phyloP scores from a whole-genome alignment of 495 filamentous ascomycete species.

The Apodospora peruviana region DNA sequence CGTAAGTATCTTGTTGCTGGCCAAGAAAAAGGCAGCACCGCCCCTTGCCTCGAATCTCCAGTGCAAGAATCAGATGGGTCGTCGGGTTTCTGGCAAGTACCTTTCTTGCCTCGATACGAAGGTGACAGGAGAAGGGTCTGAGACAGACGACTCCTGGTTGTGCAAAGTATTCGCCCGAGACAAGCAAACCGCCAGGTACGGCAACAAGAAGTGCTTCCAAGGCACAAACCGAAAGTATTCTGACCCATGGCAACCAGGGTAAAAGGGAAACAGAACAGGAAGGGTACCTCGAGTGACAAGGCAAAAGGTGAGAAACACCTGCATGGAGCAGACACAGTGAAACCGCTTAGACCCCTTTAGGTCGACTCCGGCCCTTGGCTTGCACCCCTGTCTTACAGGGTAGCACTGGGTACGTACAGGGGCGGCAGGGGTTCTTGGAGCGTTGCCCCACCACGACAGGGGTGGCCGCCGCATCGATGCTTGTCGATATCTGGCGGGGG shows the following conservation, averaged over 20 bases:
- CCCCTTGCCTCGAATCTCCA: constrained; percentile 7
- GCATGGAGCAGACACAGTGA: constrained; percentile 23
- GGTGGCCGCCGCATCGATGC: constrained; percentile 16
- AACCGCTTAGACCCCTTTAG: constrained; percentile 28
- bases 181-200: not conserved
- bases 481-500: constrained; percentile 18
- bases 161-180: constrained; percentile 5
- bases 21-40: not conserved
- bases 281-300: constrained; percentile 18
- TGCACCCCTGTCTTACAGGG: constrained; percentile 11
- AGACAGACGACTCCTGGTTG: constrained; percentile 16
- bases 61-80: constrained; percentile 2
- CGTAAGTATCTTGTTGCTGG: not conserved
- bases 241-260: constrained; percentile 5
- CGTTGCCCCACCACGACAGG: constrained; percentile 17
- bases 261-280: constrained; percentile 12
- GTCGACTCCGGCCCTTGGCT: constrained; percentile 10
- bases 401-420: constrained; percentile 10
- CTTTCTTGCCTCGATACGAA: constrained; percentile 16
- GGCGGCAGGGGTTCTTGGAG: constrained; percentile 11
- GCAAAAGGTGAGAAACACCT: constrained; percentile 18
- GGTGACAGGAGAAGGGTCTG: constrained; percentile 20
- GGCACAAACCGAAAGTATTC: constrained; percentile 4
- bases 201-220: not conserved
- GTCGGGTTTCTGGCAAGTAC: constrained; percentile 12